A percentile compares a stretch with the other conserved stretches of the same genome.
phyloP scores from a whole-genome alignment of 108 stramenopile genomes.

The Skeletonema potamos region DNA sequence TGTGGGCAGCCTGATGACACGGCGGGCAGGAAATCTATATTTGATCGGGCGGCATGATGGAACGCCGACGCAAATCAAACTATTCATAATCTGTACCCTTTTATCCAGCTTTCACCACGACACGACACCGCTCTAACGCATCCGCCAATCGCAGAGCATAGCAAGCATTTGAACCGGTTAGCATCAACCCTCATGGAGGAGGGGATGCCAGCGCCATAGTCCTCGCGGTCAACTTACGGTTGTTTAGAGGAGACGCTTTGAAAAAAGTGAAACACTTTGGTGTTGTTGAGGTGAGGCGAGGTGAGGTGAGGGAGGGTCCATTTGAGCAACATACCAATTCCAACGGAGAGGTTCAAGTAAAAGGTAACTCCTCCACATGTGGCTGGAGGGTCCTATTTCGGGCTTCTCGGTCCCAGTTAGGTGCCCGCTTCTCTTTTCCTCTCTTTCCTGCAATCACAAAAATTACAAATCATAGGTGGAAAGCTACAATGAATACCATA shows the following conservation, averaged over 20 bases:
- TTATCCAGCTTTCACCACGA: neutral
- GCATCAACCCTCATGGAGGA: conserved; percentile 27
- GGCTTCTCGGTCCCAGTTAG: too few species aligned
- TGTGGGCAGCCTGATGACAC: neutral
- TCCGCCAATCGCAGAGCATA: neutral
- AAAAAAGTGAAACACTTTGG: neutral
- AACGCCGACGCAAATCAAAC: neutral
- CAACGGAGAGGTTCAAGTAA: neutral
- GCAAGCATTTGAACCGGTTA: conserved; percentile 20
- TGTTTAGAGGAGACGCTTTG: conserved; percentile 56
- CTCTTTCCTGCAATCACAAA: too few species aligned
- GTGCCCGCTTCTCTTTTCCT: neutral
- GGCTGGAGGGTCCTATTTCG: too few species aligned
- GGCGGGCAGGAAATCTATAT: too few species aligned
- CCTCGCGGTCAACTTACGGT: conserved; percentile 58
- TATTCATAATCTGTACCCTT: neutral
- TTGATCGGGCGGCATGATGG: neutral
- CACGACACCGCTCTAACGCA: neutral
- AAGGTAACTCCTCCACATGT: too few species aligned
- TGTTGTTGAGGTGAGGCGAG: neutral
- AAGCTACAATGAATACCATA: too few species aligned
- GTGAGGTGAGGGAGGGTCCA: too few species aligned
- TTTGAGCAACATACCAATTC: conserved; percentile 1
- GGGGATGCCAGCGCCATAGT: conserved; percentile 51
- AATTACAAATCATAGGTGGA: too few species aligned